phyloP scores from a whole-genome alignment of 2,329 filamentous ascomycete genomes.

The Xylariaceae sp. region DNA sequence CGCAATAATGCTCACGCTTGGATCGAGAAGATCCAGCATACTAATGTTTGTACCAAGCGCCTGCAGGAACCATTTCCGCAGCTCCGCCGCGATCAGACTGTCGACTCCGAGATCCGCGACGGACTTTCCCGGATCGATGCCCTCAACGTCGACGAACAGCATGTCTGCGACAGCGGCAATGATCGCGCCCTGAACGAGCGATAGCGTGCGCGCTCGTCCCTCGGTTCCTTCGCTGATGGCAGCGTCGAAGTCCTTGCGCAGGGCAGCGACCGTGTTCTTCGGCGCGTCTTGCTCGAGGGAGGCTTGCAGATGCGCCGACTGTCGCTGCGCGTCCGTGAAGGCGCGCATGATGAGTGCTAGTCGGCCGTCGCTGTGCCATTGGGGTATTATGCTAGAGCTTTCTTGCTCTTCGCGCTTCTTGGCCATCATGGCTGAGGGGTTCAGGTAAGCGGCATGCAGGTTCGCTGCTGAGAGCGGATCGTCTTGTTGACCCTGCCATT shows the following conservation, averaged over 20 bases:
- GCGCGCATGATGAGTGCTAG: conserved; percentile 27
- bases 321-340: conserved; percentile 17
- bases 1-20: not conserved
- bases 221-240: conserved; percentile 1
- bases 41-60: conserved; percentile 14
- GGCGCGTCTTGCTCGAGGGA: not conserved
- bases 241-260: conserved; percentile 9
- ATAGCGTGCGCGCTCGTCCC: not conserved
- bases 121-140: conserved; percentile 19
- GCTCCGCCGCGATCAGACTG: conserved; percentile 29
- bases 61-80: conserved; percentile 28
- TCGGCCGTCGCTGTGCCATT: conserved; percentile 28
- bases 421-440: conserved; percentile 24
- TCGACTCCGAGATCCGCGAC: conserved; percentile 27
- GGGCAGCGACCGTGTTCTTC: not conserved
- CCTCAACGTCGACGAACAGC: conserved; percentile 21
- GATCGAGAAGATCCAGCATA: conserved; percentile 23
- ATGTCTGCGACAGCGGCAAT: conserved; percentile 19
- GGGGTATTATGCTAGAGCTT: not conserved
- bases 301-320: not conserved
- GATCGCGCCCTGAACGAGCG: conserved; percentile 12
- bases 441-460: conserved; percentile 23
- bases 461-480: conserved; percentile 26
- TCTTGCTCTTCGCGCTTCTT: not conserved
- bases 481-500: not conserved